These are phyloP conservation scores for Pistacia atlantica DNA, from an alignment of 345 rosid species.

Conservation along the genomic window DNA sequence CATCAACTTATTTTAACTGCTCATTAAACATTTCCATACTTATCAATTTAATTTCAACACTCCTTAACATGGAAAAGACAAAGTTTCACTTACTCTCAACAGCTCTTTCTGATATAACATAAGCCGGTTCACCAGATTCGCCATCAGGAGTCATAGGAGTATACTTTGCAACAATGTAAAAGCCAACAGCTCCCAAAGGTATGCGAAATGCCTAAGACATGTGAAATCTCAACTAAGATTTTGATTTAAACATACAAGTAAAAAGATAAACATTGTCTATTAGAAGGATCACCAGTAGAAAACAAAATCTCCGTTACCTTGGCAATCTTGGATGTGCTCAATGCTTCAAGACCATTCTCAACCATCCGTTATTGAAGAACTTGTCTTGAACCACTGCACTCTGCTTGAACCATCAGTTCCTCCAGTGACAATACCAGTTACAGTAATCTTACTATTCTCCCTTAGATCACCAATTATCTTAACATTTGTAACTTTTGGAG, in stretches of 20 bases:
- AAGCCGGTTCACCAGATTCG: slow-evolving; percentile 85
- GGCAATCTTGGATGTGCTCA: slow-evolving; percentile 85
- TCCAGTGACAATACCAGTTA: slow-evolving; percentile 78
- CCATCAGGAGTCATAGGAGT: slow-evolving; percentile 88
- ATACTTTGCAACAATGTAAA: slow-evolving; percentile 76
- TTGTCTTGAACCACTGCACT: slow-evolving; percentile 94
- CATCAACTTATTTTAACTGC: neutral
- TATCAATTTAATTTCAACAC: neutral
- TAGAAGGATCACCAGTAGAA: slow-evolving; percentile 1
- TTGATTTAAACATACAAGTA: slow-evolving; percentile 5
- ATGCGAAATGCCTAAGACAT: slow-evolving; percentile 79
- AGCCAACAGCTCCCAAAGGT: slow-evolving; percentile 93
- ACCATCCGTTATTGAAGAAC: slow-evolving; percentile 50
- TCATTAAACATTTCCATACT: neutral
- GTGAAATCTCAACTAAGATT: slow-evolving; percentile 32
- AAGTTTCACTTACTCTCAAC: slow-evolving; percentile 68
- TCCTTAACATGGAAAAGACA: slow-evolving; percentile 8
- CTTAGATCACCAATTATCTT: slow-evolving; percentile 84
- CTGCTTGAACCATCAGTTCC: slow-evolving; percentile 94
- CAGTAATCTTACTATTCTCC: slow-evolving; percentile 88
- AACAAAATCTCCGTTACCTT: slow-evolving; percentile 51
- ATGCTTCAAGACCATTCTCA: slow-evolving; percentile 71
- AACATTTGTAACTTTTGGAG: slow-evolving; percentile 86
- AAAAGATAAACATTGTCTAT: slow-evolving; percentile 9
- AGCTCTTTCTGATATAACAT: slow-evolving; percentile 67